Evolutionary conservation across 2,329 filamentous ascomycete species (phyloP).

Genomic region (Cladosporium phlei): DNA sequence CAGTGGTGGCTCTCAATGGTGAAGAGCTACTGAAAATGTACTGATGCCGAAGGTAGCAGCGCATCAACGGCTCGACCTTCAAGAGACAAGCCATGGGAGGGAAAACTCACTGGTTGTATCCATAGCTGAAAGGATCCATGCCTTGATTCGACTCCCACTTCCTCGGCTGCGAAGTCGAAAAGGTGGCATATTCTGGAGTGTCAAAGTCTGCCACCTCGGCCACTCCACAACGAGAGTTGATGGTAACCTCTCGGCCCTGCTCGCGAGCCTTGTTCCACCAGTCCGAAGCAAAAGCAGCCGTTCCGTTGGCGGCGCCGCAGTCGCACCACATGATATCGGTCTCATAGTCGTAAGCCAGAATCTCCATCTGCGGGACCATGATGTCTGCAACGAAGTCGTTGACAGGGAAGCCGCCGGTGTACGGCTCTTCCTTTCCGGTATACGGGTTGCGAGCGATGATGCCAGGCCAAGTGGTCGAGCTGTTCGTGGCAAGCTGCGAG

Average conservation of each 20-base stretch:
- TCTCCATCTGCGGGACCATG: constrained; percentile 43
- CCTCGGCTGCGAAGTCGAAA: constrained; percentile 45
- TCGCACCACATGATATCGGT: constrained; percentile 49
- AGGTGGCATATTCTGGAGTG: constrained; percentile 55
- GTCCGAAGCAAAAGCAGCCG: constrained; percentile 38
- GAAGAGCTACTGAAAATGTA: too few species aligned
- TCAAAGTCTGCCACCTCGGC: constrained; percentile 51
- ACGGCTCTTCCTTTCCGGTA: constrained; percentile 39
- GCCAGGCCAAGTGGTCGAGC: constrained; percentile 34
- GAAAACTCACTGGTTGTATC: constrained; percentile 44
- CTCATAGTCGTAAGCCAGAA: constrained; percentile 38
- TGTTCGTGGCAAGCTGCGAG: constrained; percentile 16
- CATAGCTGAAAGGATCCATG: constrained; percentile 58
- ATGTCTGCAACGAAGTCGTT: constrained; percentile 40
- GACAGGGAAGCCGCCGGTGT: constrained; percentile 41
- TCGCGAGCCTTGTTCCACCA: constrained; percentile 40
- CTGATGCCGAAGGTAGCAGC: too few species aligned
- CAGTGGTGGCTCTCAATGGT: too few species aligned
- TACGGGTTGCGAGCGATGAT: constrained; percentile 43
- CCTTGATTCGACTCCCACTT: constrained; percentile 59
- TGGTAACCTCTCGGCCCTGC: constrained; percentile 46
- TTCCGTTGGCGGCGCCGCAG: constrained; percentile 41
- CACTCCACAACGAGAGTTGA: constrained; percentile 55
- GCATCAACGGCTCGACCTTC: too few species aligned
- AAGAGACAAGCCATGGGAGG: constrained; percentile 13